phyloP scores from a whole-genome alignment of 2,329 filamentous ascomycete species.

The Simplicillium aogashimaense region DNA sequence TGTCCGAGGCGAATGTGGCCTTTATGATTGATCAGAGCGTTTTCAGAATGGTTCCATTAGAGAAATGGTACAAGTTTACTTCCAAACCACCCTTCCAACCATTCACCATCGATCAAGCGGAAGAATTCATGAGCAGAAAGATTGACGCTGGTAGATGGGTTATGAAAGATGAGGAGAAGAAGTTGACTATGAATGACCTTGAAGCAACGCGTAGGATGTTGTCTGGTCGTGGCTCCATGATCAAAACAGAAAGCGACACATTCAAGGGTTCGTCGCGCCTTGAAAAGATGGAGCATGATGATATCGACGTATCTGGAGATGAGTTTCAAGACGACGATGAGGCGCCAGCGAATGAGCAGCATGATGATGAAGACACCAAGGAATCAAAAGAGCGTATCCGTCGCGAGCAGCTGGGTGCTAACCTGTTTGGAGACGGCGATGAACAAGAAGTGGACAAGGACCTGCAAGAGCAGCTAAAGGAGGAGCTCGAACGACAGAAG shows the following conservation, averaged over 20 bases:
- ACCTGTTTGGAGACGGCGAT: conserved; percentile 63
- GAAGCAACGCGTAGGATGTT: conserved; percentile 46
- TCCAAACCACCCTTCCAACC: conserved; percentile 71
- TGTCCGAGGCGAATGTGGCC: conserved; percentile 79
- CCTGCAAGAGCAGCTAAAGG: conserved; percentile 57
- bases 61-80: conserved; percentile 90
- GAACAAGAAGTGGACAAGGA: conserved; percentile 68
- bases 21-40: conserved; percentile 59
- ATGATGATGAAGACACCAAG: conserved; percentile 74
- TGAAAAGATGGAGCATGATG: conserved; percentile 61
- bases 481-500: conserved; percentile 58
- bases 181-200: conserved; percentile 44
- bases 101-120: conserved; percentile 74
- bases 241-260: conserved; percentile 61
- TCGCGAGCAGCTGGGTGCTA: conserved; percentile 75
- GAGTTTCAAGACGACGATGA: conserved; percentile 89
- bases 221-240: conserved; percentile 40
- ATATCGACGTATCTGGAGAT: conserved; percentile 56
- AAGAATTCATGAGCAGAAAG: conserved; percentile 73
- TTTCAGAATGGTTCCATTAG: conserved; percentile 81
- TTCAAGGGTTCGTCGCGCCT: conserved; percentile 50
- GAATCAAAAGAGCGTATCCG: conserved; percentile 64
- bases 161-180: conserved; percentile 57
- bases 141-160: conserved; percentile 72
- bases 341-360: conserved; percentile 60